A percentile compares a stretch with the other conserved stretches of the same genome.
Conservation (phyloP, 139 green algal species). For the Micromonas pusilla region DNA sequence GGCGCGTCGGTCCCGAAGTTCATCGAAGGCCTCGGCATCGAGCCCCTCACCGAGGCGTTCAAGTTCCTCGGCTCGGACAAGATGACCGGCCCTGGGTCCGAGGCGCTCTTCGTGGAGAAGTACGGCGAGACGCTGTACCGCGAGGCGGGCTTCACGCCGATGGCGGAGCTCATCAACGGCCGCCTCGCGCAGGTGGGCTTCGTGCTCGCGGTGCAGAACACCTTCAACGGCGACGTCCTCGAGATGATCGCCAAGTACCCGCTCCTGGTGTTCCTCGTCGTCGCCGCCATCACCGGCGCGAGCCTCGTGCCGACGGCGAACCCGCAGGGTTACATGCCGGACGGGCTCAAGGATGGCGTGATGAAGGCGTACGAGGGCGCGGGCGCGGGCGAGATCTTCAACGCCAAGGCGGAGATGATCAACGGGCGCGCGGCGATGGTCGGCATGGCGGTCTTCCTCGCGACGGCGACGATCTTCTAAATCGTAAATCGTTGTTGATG, state of each 20-base stretch:
- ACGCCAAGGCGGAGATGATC: conserved; percentile 20
- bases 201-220: conserved; percentile 18
- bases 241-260: conserved; percentile 20
- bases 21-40: conserved; percentile 11
- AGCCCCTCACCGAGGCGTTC: conserved; percentile 10
- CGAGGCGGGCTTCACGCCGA: conserved; percentile 24
- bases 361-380: conserved; percentile 29
- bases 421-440: conserved; percentile 33
- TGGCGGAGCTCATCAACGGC: conserved; percentile 31
- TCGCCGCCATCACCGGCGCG: conserved; percentile 23
- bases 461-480: conserved; percentile 28
- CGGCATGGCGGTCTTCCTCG: conserved; percentile 27
- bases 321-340: conserved; percentile 25
- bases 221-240: conserved; percentile 31
- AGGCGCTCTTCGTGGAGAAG: conserved; percentile 27
- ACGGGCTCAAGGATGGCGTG: conserved; percentile 14
- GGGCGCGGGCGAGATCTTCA: conserved; percentile 23
- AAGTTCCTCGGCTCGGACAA: conserved; percentile 21
- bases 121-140: conserved; percentile 31
- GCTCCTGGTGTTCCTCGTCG: conserved; percentile 15
- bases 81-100: not conserved
- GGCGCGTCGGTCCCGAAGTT: conserved; percentile 19
- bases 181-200: conserved; percentile 22
- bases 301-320: conserved; percentile 21
- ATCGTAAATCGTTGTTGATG: no score